phyloP scores from a whole-genome alignment of 2,329 filamentous ascomycete species.

The Catunica adiposa region DNA sequence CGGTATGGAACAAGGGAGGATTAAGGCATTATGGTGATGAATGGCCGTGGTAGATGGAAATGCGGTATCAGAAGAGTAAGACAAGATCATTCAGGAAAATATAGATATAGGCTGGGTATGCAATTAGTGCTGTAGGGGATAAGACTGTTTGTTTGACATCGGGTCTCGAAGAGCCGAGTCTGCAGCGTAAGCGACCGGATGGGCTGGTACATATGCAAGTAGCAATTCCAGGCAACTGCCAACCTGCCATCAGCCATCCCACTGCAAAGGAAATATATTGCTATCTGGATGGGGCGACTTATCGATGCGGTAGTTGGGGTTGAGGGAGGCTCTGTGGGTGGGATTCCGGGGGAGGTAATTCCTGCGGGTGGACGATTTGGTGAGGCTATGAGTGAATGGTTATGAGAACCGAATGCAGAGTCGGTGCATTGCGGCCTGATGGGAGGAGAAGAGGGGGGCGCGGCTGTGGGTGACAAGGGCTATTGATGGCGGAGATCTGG shows the following conservation, averaged over 20 bases:
- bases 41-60: no score
- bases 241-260: not conserved
- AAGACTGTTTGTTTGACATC: no score
- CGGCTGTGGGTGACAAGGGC: no score
- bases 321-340: not conserved
- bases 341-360: not conserved
- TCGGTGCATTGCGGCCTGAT: not conserved
- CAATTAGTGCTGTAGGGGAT: no score
- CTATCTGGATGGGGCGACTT: not conserved
- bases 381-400: not conserved
- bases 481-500: not conserved
- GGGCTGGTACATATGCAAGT: not conserved
- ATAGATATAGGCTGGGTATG: no score
- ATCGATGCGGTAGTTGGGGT: not conserved
- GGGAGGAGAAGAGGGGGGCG: not conserved
- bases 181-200: not conserved
- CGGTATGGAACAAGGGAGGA: not conserved
- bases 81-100: no score
- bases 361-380: not conserved
- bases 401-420: not conserved
- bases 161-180: no score
- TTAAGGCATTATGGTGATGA: not conserved
- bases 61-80: no score
- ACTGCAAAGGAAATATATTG: no score
- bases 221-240: not conserved